Conservation (phyloP, 176 grass and related monocot species). For the Chloris gayana region DNA sequence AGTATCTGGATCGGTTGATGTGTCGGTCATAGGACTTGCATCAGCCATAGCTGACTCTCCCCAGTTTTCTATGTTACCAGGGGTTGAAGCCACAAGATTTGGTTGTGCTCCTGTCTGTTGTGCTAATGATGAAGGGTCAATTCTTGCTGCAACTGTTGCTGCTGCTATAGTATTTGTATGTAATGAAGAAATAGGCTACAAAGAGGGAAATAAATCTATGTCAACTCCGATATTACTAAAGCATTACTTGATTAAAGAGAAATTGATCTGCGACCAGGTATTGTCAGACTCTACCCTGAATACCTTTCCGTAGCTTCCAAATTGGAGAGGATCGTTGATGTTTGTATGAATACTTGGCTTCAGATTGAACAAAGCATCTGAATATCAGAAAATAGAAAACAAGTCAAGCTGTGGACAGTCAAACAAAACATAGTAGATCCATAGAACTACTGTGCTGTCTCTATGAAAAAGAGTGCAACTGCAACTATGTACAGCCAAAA, state of each 20-base stretch:
- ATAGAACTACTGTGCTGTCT: not conserved
- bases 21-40: conserved; percentile 74
- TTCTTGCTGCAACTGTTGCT: conserved; percentile 29
- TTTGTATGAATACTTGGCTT: conserved; percentile 54
- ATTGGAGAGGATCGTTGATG: conserved; percentile 56
- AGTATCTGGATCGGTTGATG: conserved; percentile 71
- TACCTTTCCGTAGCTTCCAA: conserved; percentile 65
- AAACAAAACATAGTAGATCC: not conserved
- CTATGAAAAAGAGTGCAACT: not conserved
- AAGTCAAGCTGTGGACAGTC: not conserved
- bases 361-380: conserved; percentile 65
- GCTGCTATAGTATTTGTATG: conserved; percentile 34
- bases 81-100: conserved; percentile 53
- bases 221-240: conserved; percentile 21
- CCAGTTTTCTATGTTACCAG: conserved; percentile 72
- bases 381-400: conserved; percentile 34
- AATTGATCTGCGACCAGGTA: not conserved
- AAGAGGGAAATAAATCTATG: not conserved
- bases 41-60: conserved; percentile 71
- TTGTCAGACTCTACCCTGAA: conserved; percentile 8
- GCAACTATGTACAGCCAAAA: conserved; percentile 15
- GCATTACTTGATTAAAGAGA: conserved; percentile 9
- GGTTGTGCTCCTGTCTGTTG: conserved; percentile 46
- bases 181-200: conserved; percentile 51
- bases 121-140: conserved; percentile 38